Evolutionary conservation across 1,284 basidiomycete genomes (phyloP).

Genomic region (Apiotrichum montevideense): DNA sequence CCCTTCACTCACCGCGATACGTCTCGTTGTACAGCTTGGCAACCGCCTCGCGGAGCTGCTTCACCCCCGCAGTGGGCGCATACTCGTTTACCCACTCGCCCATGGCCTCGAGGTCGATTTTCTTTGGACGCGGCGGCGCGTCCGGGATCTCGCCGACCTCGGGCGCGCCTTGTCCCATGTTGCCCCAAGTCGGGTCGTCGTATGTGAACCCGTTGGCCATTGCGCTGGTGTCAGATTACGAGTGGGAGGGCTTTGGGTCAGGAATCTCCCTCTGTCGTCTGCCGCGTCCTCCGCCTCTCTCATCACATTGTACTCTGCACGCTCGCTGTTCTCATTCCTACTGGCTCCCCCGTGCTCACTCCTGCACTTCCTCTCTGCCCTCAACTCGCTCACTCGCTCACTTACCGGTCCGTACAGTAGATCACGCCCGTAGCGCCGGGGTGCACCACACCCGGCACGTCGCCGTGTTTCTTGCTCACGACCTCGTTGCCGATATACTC

Average conservation of each 20-base stretch:
- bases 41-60: slow-evolving; percentile 49
- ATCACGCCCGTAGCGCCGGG: slow-evolving; percentile 53
- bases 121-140: slow-evolving; percentile 60
- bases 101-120: slow-evolving; percentile 56
- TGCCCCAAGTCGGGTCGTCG: slow-evolving; percentile 67
- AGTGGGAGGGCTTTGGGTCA: no score
- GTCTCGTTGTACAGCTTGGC: slow-evolving; percentile 73
- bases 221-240: slow-evolving; percentile 24
- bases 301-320: no score
- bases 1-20: slow-evolving; percentile 54
- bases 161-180: slow-evolving; percentile 50
- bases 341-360: no score
- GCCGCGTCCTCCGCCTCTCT: no score
- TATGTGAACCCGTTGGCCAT: slow-evolving; percentile 76
- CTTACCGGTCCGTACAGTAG: slow-evolving; percentile 65
- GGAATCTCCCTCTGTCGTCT: no score
- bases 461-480: slow-evolving; percentile 4
- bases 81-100: slow-evolving; percentile 75
- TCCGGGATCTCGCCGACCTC: slow-evolving; percentile 63
- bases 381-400: no score
- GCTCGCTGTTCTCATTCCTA: slow-evolving; percentile 52
- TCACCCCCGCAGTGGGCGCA: slow-evolving; percentile 86
- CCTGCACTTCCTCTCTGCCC: no score
- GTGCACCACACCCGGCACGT: slow-evolving; percentile 46
- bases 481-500: slow-evolving; percentile 26